A percentile compares a stretch with the other conserved stretches of the same genome.
Conservation (phyloP, 148 eudicot genomes). For the Rhododendron vialii region DNA sequence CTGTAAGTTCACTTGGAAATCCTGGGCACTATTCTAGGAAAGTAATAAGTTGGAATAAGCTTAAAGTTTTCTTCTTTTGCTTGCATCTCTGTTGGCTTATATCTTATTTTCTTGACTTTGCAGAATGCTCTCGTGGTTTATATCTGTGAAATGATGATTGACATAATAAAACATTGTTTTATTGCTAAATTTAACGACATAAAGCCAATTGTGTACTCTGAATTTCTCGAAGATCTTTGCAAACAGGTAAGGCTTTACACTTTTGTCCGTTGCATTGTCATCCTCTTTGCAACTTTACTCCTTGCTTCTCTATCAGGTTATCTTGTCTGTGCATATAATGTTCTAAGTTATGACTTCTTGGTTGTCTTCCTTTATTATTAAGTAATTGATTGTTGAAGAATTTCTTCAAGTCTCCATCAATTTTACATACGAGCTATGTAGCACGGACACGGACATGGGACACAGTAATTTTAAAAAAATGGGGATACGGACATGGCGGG, state of each 20-base stretch:
- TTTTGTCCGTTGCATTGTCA: not conserved
- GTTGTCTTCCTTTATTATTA: not conserved
- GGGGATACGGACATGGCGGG: no score
- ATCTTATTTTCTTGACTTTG: slow-evolving; percentile 26
- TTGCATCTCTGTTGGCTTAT: slow-evolving; percentile 18
- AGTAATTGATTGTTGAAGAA: not conserved
- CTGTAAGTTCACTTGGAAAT: slow-evolving; percentile 44
- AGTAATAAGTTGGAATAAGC: not conserved
- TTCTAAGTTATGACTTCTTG: not conserved
- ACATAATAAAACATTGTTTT: slow-evolving; percentile 86
- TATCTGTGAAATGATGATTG: slow-evolving; percentile 78
- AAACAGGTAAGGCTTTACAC: slow-evolving; percentile 58
- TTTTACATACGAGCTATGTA: not conserved
- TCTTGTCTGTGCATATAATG: not conserved
- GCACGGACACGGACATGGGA: no score
- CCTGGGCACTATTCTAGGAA: slow-evolving; percentile 2
- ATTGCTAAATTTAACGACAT: slow-evolving; percentile 89
- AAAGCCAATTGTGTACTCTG: slow-evolving; percentile 86
- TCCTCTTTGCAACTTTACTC: not conserved
- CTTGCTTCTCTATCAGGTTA: not conserved
- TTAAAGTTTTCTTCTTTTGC: not conserved
- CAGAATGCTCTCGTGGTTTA: slow-evolving; percentile 94
- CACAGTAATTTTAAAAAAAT: no score
- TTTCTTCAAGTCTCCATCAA: not conserved
- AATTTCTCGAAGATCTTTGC: slow-evolving; percentile 95